These are phyloP conservation scores for Phytophthora europaea DNA, from an alignment of 352 stramenopile species.

Conservation along the genomic window DNA sequence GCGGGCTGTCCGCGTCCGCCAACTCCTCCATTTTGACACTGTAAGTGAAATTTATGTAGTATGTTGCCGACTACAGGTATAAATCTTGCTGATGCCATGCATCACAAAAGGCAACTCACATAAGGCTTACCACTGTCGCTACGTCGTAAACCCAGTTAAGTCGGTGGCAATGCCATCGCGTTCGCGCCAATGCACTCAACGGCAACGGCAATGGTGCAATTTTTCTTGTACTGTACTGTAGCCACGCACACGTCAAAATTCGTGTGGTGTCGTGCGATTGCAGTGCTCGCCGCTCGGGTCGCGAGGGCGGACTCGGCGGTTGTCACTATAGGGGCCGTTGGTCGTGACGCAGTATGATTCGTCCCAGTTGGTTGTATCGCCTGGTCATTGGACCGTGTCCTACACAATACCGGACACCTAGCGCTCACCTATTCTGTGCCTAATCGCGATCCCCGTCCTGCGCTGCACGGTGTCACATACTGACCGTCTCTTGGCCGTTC, in stretches of 20 bases:
- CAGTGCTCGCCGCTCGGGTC: conserved; percentile 8
- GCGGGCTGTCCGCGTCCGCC: conserved; percentile 5
- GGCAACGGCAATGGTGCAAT: conserved; percentile 2
- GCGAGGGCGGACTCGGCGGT: conserved; percentile 17
- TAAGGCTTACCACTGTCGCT: background rate
- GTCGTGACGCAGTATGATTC: conserved; percentile 21
- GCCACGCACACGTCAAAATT: conserved; percentile 31
- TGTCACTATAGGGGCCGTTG: background rate
- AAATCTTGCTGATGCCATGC: background rate
- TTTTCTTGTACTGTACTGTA: background rate
- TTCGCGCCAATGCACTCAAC: background rate
- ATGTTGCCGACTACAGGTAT: background rate
- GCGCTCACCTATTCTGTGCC: background rate
- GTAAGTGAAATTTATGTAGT: conserved; percentile 4
- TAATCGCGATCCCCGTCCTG: conserved; percentile 12
- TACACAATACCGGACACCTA: background rate
- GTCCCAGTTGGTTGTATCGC: conserved; percentile 2
- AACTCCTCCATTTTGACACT: conserved; percentile 31
- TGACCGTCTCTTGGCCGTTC: conserved; percentile 31
- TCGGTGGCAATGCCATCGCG: background rate
- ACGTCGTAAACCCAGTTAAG: background rate
- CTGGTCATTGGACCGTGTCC: conserved; percentile 6
- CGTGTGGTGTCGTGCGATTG: conserved; percentile 35
- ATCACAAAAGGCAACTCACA: background rate
- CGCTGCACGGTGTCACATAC: conserved; percentile 36